These are phyloP conservation scores for Esteya vermicola DNA, from an alignment of 2,329 filamentous ascomycete genomes.

Conservation along the genomic window DNA sequence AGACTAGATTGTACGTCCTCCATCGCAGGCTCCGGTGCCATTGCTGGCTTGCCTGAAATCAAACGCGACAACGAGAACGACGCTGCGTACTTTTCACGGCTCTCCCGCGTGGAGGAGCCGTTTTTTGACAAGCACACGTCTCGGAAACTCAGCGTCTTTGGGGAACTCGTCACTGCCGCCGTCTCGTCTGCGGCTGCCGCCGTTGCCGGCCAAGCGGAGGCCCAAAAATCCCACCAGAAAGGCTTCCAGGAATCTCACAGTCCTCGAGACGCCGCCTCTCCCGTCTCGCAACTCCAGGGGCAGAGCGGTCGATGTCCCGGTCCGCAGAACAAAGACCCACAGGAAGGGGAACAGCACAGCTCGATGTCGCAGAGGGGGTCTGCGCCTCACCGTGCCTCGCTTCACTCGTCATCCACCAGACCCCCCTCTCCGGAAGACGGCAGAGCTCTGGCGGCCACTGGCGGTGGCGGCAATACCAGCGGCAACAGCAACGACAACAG, in stretches of 20 bases:
- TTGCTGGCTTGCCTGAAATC: background rate
- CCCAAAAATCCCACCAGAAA: background rate
- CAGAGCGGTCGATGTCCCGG: constrained; percentile 39
- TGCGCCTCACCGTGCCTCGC: constrained; percentile 41
- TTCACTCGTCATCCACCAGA: constrained; percentile 15
- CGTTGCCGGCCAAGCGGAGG: background rate
- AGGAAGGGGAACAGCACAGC: constrained; percentile 40
- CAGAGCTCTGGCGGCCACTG: background rate
- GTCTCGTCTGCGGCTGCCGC: background rate
- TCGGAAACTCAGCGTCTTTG: background rate
- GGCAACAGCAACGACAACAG: too few species aligned
- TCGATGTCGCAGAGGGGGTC: constrained; percentile 51
- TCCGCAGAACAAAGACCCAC: constrained; percentile 32
- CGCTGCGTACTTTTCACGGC: background rate
- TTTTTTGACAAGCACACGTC: background rate
- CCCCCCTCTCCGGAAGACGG: constrained; percentile 12
- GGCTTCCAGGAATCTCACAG: background rate
- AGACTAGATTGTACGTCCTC: background rate
- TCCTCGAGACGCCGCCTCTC: background rate
- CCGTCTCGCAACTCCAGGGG: constrained; percentile 3
- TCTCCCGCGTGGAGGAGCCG: background rate
- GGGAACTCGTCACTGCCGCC: background rate
- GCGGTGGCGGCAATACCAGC: too few species aligned
- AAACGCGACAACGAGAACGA: background rate
- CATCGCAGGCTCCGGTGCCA: background rate